Base-by-base conservation (phyloP, 2,329 filamentous ascomycete genomes). In the Microdochium trichocladiopsis region DNA sequence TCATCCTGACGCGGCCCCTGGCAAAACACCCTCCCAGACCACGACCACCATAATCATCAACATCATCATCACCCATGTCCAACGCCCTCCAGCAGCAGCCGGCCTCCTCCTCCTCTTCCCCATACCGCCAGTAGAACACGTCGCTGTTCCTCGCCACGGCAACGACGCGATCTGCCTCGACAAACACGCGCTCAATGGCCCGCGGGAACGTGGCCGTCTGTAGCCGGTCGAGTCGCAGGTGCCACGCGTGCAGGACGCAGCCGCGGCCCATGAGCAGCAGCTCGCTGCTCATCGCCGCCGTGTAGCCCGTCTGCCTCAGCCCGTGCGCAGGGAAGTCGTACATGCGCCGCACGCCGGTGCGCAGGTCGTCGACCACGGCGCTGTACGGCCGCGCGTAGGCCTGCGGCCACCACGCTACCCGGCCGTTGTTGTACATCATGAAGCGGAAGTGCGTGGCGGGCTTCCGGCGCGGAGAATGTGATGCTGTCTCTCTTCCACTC, bases 321-420 rank as follows among this genome's bases (percentile, higher is more conserved):
- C 49, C 31, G 48, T 62, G 54, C 18, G 58, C 49, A 0, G 64
- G 64, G 10, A 64, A 66, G 8, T 61, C 25, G 48, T 64, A 66
- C 5, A 54, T 58, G n/a, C 58, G 58, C 24, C 64, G 59, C 22
- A 53, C 54, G 28, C 61, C 60, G 2, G 60, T 63, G 21, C 62
- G 60, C 45, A 66, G 50, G 51, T 66, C 61, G 36, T 66, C 64
- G 36, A 66, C 58, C 21, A 66, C 56, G 6, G 63, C 63, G 22
- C 65, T 50, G 45, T 57, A 65, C 16, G 64, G 63, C 25, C 63
- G 58, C 45, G 55, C 55, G 37, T 62, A 65, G 3, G 57, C 57
- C 50, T 66, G 63, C 0, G 64, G 64, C 62, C 63, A 66, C 63
- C 63, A 66, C 1, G 62, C 64, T 12, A 63, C 56, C 8, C 64